phyloP scores from a whole-genome alignment of 2,329 filamentous ascomycete genomes.

The Trichophyton verrucosum region DNA sequence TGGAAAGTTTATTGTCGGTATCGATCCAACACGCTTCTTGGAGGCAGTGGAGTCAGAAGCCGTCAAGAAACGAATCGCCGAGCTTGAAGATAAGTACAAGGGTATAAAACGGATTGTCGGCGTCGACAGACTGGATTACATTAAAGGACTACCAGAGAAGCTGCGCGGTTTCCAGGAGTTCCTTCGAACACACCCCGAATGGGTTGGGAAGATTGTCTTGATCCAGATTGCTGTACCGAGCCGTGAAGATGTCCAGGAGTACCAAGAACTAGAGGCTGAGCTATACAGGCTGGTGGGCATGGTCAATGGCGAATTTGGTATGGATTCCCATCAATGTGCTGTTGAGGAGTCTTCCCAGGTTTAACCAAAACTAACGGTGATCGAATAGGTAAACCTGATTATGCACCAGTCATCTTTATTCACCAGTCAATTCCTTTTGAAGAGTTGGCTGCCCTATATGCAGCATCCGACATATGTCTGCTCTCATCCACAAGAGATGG shows the following conservation, averaged over 20 bases:
- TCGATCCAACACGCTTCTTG: conserved; percentile 82
- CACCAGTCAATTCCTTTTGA: conserved; percentile 89
- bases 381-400: conserved; percentile 62
- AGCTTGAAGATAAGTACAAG: conserved; percentile 62
- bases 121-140: conserved; percentile 79
- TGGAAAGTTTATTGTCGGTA: conserved; percentile 86
- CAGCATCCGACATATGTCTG: conserved; percentile 74
- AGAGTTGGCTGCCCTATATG: conserved; percentile 85
- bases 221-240: conserved; percentile 91
- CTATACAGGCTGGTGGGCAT: conserved; percentile 81
- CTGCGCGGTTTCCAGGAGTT: conserved; percentile 88
- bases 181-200: conserved; percentile 78
- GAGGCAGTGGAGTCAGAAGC: conserved; percentile 59
- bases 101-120: conserved; percentile 92
- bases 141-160: conserved; percentile 85
- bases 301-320: conserved; percentile 82
- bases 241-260: conserved; percentile 61
- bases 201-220: conserved; percentile 80
- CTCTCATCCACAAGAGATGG: conserved; percentile 85
- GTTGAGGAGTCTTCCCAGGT: background rate
- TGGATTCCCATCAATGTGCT: conserved; percentile 8
- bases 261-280: conserved; percentile 68
- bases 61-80: conserved; percentile 58
- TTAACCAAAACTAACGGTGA: background rate
- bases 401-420: conserved; percentile 92